A percentile compares a stretch with the other conserved stretches of the same genome.
Evolutionary conservation across 2,329 filamentous ascomycete genomes (phyloP).

Genomic region (Trichoderma atrobrunneum): DNA sequence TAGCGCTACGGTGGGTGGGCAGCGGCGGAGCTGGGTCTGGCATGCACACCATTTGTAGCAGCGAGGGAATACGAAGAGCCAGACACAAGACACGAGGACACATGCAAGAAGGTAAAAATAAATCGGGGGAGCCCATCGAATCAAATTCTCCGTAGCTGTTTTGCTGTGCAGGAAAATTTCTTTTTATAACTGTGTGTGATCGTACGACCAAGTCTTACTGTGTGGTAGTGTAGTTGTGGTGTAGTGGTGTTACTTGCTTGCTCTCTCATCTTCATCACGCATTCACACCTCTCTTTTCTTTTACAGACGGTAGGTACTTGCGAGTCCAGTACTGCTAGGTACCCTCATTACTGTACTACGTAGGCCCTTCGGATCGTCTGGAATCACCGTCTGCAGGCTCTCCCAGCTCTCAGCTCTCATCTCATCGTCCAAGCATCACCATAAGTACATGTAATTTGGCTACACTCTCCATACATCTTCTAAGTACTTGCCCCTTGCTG

Average conservation of each 20-base stretch:
- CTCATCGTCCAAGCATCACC: not conserved
- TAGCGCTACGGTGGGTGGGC: not conserved
- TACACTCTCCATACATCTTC: not conserved
- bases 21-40: not conserved
- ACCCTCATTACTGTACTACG: not conserved
- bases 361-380: not conserved
- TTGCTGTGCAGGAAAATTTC: not conserved
- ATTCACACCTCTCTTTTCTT: not conserved
- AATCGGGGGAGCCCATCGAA: not conserved
- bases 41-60: conserved; percentile 8
- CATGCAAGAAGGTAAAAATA: conserved; percentile 9
- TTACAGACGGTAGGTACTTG: not conserved
- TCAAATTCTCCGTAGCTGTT: not conserved
- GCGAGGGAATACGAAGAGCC: not conserved
- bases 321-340: not conserved
- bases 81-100: conserved; percentile 15
- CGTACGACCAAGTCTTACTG: not conserved
- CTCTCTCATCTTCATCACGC: not conserved
- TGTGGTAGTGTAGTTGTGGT: not conserved
- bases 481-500: not conserved
- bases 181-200: not conserved
- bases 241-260: not conserved
- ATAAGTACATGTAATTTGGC: not conserved
- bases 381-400: not conserved
- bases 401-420: not conserved